Conservation (phyloP, 345 rosid species). For the Punica granatum region DNA sequence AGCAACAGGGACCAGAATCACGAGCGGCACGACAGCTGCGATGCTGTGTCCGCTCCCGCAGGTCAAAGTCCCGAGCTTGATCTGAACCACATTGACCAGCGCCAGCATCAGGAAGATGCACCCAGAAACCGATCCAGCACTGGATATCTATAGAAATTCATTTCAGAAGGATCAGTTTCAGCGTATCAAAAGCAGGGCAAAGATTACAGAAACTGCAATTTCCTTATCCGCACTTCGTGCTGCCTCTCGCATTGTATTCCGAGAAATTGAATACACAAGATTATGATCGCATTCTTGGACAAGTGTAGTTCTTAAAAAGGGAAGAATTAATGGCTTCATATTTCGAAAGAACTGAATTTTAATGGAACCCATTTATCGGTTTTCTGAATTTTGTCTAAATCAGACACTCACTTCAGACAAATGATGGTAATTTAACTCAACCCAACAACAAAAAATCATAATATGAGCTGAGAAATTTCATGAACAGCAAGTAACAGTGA, state of each 20-base stretch:
- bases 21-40: slow-evolving; percentile 70
- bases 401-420: background rate
- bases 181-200: background rate
- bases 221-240: background rate
- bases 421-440: background rate
- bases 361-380: background rate
- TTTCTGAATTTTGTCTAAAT: background rate
- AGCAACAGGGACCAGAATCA: slow-evolving; percentile 55
- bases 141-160: slow-evolving; percentile 24
- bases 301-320: background rate
- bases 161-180: background rate
- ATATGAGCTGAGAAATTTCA: background rate
- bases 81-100: slow-evolving; percentile 63
- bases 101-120: slow-evolving; percentile 70
- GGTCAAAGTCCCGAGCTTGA: slow-evolving; percentile 64
- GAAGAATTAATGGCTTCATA: too few species aligned
- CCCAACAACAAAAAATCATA: background rate
- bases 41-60: slow-evolving; percentile 58
- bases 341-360: background rate
- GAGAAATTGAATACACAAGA: background rate
- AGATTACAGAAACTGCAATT: background rate
- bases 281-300: background rate
- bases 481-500: background rate
- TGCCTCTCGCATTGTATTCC: background rate
- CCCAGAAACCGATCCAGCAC: slow-evolving; percentile 64